Evolutionary conservation across 176 grass and related monocot genomes (phyloP), one percentile per base, ranked within the genome.

Genomic region (Oryza brachyantha): DNA sequence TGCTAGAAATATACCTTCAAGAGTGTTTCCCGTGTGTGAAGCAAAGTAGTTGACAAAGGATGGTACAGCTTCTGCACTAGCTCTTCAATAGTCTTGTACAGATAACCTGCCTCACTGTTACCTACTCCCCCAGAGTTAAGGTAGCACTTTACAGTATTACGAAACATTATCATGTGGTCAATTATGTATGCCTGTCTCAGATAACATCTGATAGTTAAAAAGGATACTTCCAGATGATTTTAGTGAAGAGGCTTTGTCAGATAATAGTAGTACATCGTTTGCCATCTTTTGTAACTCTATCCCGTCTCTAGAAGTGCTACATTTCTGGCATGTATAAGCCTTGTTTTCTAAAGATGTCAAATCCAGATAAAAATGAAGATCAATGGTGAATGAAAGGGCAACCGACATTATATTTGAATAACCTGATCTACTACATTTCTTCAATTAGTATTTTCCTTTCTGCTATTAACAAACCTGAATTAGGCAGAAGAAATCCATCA

Each of bases 181-280:
- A 8, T 43, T 46, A 73, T 31, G 34, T 70, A 73, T 50, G 21
- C 58, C 61, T 66, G 61, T 72, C 64, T 38, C 4, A 24, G 19
- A 60, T 12, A 59, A 46, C 69, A 71, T 11, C 32, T 76, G 13
- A 52, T 54, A 70, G 14, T 32, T 22, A 61, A 69, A 26, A 69
- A 91, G 94, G 94, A 94, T 97, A 97, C 91, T 79, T 83, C 89
- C 85, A 80, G 67, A 81, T 61, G 82, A 90, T 68, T 87, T 27
- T 73, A 81, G 21, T 9, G 70, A 73, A 85, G 92, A 86, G 48
- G 83, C 87, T 79, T 94, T 92, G 67, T 90, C 87, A 5, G 64
- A 86, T 78, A 87, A 70, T 69, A 43, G 24, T 74, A 37, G 26
- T 60, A 88, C 84, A 81, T 90, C 77, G 22, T 40, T 90, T 72